Evolutionary conservation across 2,329 filamentous ascomycete species (phyloP).

Genomic region (Chrysosphaeria jannelii): DNA sequence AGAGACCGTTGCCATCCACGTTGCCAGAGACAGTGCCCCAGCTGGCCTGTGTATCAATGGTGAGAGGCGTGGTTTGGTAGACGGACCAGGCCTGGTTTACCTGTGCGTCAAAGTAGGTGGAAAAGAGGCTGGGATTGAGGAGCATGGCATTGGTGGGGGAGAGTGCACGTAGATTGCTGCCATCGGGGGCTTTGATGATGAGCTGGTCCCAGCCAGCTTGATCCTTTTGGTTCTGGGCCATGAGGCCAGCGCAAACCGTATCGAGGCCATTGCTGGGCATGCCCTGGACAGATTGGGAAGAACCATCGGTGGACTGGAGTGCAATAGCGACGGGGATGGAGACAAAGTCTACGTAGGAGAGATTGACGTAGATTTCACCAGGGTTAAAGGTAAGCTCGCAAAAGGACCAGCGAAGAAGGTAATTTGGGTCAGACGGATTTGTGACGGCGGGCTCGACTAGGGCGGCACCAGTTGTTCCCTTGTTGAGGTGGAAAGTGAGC

Average conservation of each 20-base stretch:
- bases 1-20: constrained; percentile 10
- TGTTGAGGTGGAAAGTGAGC: constrained; percentile 40
- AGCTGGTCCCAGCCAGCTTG: constrained; percentile 21
- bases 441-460: constrained; percentile 47
- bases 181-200: constrained; percentile 12
- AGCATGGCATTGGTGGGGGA: constrained; percentile 20
- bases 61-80: constrained; percentile 15
- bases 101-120: constrained; percentile 18
- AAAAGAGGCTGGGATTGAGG: constrained; percentile 14
- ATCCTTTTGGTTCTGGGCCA: constrained; percentile 14
- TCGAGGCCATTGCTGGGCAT: constrained; percentile 16
- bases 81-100: constrained; percentile 20
- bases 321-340: constrained; percentile 27
- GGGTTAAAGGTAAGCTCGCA: constrained; percentile 38
- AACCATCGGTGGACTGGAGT: constrained; percentile 16
- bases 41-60: constrained; percentile 20
- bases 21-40: constrained; percentile 18
- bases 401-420: constrained; percentile 31
- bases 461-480: constrained; percentile 21
- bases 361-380: constrained; percentile 31
- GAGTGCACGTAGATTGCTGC: constrained; percentile 14
- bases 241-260: constrained; percentile 14
- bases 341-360: constrained; percentile 52
- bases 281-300: constrained; percentile 16
- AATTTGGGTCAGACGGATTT: constrained; percentile 32